Conservation (phyloP, 805 yeast genomes). For the Starmerella scarabaei region DNA sequence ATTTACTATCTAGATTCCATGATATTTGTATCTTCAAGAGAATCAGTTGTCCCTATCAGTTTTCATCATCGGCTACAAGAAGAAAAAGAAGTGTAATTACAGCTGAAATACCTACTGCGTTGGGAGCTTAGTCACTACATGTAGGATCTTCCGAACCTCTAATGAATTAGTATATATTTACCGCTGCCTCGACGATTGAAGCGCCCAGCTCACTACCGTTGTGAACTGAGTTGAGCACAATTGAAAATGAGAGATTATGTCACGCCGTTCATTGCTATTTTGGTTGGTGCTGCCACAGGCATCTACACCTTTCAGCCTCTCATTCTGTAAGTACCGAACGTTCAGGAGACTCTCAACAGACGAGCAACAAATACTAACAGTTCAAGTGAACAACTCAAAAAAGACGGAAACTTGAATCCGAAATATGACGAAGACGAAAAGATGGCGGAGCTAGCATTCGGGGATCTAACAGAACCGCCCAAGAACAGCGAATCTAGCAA, state of each 20-base stretch:
- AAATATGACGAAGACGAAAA: slow-evolving; percentile 17
- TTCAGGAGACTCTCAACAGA: not conserved
- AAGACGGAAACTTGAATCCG: slow-evolving; percentile 22
- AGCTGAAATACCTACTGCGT: too few relatives aligned
- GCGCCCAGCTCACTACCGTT: too few relatives aligned
- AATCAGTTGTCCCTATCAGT: slow-evolving; percentile 29
- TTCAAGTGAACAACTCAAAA: slow-evolving; percentile 22
- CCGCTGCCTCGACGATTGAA: too few relatives aligned
- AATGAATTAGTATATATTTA: too few relatives aligned
- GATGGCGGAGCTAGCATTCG: slow-evolving; percentile 10
- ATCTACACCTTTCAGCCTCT: slow-evolving; percentile 23
- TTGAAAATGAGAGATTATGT: slow-evolving; percentile 13
- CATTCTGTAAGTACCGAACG: slow-evolving; percentile 20
- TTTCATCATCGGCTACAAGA: slow-evolving; percentile 23
- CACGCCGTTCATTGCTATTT: slow-evolving; percentile 19
- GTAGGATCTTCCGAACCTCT: too few relatives aligned
- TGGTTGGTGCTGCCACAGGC: slow-evolving; percentile 21
- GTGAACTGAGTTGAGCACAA: too few relatives aligned
- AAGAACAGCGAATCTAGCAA: not conserved
- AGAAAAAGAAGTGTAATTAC: too few relatives aligned
- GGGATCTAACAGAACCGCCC: slow-evolving; percentile 10
- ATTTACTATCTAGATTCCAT: slow-evolving; percentile 26
- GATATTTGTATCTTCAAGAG: slow-evolving; percentile 18
- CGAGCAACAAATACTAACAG: not conserved
- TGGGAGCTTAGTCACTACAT: too few relatives aligned